Conservation (phyloP, 1,284 basidiomycete species). For the Melampsora americana region DNA sequence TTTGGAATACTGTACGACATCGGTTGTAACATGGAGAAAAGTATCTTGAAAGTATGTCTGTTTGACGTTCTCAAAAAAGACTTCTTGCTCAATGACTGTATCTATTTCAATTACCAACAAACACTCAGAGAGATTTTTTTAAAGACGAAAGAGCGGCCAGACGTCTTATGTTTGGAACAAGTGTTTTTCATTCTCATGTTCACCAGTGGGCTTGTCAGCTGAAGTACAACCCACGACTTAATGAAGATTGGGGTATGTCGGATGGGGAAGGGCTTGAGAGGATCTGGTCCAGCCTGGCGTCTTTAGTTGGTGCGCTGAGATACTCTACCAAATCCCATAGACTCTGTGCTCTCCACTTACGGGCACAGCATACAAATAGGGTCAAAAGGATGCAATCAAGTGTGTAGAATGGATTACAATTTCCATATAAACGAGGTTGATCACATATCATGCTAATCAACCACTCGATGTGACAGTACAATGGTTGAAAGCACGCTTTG, state of each 20-base stretch:
- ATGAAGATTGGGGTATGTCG: constrained; percentile 12
- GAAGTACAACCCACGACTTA: neutral
- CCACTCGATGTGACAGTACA: too few relatives aligned
- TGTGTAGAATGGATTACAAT: too few relatives aligned
- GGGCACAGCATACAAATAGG: too few relatives aligned
- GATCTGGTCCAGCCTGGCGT: neutral
- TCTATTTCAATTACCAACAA: neutral
- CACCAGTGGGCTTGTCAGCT: constrained; percentile 18
- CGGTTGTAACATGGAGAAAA: too few relatives aligned
- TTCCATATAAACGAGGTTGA: too few relatives aligned
- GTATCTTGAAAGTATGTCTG: too few relatives aligned
- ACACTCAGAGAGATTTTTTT: neutral
- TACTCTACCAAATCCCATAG: neutral
- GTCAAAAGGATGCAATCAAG: too few relatives aligned
- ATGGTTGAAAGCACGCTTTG: too few relatives aligned
- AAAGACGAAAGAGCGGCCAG: neutral
- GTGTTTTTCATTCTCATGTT: constrained; percentile 16
- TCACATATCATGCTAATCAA: too few relatives aligned
- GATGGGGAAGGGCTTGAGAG: constrained; percentile 8
- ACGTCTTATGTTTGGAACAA: constrained; percentile 6
- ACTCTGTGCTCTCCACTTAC: too few relatives aligned
- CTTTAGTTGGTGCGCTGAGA: constrained; percentile 8
- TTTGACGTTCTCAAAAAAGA: neutral
- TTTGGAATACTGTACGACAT: too few relatives aligned
- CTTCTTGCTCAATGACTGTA: neutral